Evolutionary conservation across 2,329 filamentous ascomycete species (phyloP), one percentile per base, ranked within the genome.

Genomic region (Colletotrichum salicis): DNA sequence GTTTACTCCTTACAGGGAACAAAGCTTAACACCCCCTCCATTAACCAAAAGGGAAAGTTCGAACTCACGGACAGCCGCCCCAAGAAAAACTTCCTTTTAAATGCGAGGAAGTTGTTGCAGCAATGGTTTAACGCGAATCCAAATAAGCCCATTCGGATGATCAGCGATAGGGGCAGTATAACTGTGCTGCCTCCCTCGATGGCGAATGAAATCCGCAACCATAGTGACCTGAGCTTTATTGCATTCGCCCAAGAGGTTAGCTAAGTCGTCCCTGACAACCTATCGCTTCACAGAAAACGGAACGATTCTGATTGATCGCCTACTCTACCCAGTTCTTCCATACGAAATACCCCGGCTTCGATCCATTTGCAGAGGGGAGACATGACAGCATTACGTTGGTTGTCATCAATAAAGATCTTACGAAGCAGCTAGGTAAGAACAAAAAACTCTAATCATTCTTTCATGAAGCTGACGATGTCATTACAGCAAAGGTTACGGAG

Each of bases 371-470:
- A 4, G 67, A 67, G 24, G 67, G 67, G 10, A 52, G n/a, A 8
- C 48, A 57, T 4, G 63, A 56, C 35, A 67, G 51, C 51, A 66
- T 67, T 10, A 51, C 29, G 7, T 11, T 61, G 11, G 27, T 37
- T 1, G 67, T 70, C 2, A 67, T 70, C 35, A 70, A 67, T 12
- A 70, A 70, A 31, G 63, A 70, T 22, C 48, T 70, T 5, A 70
- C 67, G 1, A 70, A 70, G 22, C 24, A 64, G 1, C 57, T 70
- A 4, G 67, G 67, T 67, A 8, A 24, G 62, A 4, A 37, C 52
- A 4, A 27, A 8, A 24, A 12, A 12, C 10, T n/a, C 10, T 5
- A 19, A n/a, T 29, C 12, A 13, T 10, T 3, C 6, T 19, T 29
- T 1, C 4, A 4, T 5, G 5, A 11, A 5, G 29, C 37, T 35